phyloP scores from a whole-genome alignment of 192 early-diverging fungal species.

The Powellomyces hirtus region DNA sequence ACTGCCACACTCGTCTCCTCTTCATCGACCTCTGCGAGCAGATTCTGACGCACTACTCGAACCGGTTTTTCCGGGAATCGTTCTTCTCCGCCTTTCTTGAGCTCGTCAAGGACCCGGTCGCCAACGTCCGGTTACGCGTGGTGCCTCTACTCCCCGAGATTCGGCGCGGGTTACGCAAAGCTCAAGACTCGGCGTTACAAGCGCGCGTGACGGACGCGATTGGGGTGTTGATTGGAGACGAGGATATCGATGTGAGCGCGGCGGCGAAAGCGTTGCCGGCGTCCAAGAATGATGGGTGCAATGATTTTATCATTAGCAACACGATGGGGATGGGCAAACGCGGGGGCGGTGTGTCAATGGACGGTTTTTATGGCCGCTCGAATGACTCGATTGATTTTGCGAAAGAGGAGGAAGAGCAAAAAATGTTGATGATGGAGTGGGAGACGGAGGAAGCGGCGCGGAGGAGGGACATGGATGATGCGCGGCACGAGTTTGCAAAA shows the following conservation, averaged over 20 bases:
- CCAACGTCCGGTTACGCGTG: conserved; percentile 41
- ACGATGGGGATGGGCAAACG: neutral
- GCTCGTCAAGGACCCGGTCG: conserved; percentile 40
- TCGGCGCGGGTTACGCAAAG: conserved; percentile 26
- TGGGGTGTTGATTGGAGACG: conserved; percentile 24
- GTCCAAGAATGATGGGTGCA: neutral
- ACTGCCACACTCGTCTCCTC: conserved; percentile 35
- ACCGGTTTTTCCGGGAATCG: conserved; percentile 36
- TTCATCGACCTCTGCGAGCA: conserved; percentile 36
- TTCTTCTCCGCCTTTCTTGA: conserved; percentile 32
- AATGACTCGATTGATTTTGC: conserved; percentile 6
- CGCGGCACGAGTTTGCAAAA: conserved; percentile 16
- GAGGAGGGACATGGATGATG: conserved; percentile 24
- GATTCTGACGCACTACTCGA: conserved; percentile 38
- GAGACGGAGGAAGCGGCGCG: conserved; percentile 19
- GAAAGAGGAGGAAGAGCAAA: conserved; percentile 29
- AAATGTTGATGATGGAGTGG: conserved; percentile 7
- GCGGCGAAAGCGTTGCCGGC: conserved; percentile 14
- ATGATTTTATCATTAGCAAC: too few relatives aligned
- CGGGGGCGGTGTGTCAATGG: neutral
- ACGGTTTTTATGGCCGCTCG: conserved; percentile 1
- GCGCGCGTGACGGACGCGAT: conserved; percentile 25
- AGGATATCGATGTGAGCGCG: conserved; percentile 15
- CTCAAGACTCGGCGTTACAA: conserved; percentile 25
- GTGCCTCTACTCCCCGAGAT: conserved; percentile 29